Conservation (phyloP, 345 rosid species). For the Lepidium didymum region DNA sequence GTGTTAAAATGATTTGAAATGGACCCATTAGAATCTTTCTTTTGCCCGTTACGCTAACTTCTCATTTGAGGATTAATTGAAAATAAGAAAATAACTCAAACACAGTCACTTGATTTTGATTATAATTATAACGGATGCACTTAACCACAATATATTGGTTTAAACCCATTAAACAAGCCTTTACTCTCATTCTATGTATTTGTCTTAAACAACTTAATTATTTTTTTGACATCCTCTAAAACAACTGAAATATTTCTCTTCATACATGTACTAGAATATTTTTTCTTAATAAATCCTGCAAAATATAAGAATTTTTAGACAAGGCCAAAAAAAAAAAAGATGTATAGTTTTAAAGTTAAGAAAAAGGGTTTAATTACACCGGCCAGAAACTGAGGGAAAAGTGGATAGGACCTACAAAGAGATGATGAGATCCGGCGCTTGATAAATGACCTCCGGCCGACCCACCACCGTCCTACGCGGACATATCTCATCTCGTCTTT, state of each 20-base stretch:
- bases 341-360: not conserved
- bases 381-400: slow-evolving; percentile 20
- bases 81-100: too few relatives aligned
- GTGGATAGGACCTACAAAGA: slow-evolving; percentile 39
- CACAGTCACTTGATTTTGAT: not conserved
- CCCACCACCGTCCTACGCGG: slow-evolving; percentile 92
- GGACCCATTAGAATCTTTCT: slow-evolving; percentile 7
- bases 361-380: slow-evolving; percentile 8
- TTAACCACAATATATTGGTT: not conserved
- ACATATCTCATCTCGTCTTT: slow-evolving; percentile 8
- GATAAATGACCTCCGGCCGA: slow-evolving; percentile 64
- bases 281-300: not conserved
- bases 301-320: not conserved
- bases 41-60: slow-evolving; percentile 22
- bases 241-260: too few relatives aligned
- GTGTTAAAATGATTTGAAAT: not conserved
- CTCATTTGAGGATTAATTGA: too few relatives aligned
- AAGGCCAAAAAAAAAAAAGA: not conserved
- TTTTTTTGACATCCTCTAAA: too few relatives aligned
- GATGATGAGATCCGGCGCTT: slow-evolving; percentile 73
- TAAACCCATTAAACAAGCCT: not conserved
- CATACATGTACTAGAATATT: not conserved
- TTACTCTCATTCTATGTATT: not conserved
- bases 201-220: too few relatives aligned
- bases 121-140: too few relatives aligned